These are phyloP conservation scores for Gremmenia infestans DNA, from an alignment of 2,329 filamentous ascomycete genomes.

Conservation along the genomic window DNA sequence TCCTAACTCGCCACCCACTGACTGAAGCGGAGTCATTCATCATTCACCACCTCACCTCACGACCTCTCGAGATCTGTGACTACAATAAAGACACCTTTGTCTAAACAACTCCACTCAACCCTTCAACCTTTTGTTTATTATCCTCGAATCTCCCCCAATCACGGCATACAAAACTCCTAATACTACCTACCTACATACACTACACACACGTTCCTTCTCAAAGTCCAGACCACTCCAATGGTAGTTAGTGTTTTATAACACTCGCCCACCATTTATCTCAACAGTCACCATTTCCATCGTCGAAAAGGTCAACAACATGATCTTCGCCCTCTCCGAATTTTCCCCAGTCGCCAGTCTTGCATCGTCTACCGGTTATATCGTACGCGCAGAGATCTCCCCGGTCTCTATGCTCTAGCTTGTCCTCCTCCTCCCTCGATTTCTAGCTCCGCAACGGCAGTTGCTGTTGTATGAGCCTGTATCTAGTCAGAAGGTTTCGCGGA, in stretches of 20 bases:
- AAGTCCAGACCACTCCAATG: slow-evolving; percentile 19
- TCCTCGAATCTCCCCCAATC: slow-evolving; percentile 9
- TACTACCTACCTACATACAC: background rate
- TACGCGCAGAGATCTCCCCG: slow-evolving; percentile 43
- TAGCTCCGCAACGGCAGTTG: slow-evolving; percentile 34
- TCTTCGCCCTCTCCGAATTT: slow-evolving; percentile 46
- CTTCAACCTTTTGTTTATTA: slow-evolving; percentile 22
- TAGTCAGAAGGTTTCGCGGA: slow-evolving; percentile 38
- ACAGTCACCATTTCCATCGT: slow-evolving; percentile 28
- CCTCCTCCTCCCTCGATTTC: slow-evolving; percentile 39
- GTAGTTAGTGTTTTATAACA: slow-evolving; percentile 21
- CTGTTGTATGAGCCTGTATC: slow-evolving; percentile 36
- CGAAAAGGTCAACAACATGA: slow-evolving; percentile 49
- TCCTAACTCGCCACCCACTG: slow-evolving; percentile 18
- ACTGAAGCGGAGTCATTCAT: too few species aligned
- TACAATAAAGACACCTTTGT: slow-evolving; percentile 21
- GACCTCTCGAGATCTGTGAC: background rate
- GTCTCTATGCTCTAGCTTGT: slow-evolving; percentile 37
- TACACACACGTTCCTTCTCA: slow-evolving; percentile 4
- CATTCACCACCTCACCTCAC: too few species aligned
- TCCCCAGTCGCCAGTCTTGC: slow-evolving; percentile 60
- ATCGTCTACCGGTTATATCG: slow-evolving; percentile 55
- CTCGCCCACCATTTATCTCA: slow-evolving; percentile 30
- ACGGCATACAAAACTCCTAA: slow-evolving; percentile 3
- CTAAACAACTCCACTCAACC: slow-evolving; percentile 28